These are phyloP conservation scores for Tremellales sp. DNA, from an alignment of 1,284 basidiomycete species.

Conservation along the genomic window DNA sequence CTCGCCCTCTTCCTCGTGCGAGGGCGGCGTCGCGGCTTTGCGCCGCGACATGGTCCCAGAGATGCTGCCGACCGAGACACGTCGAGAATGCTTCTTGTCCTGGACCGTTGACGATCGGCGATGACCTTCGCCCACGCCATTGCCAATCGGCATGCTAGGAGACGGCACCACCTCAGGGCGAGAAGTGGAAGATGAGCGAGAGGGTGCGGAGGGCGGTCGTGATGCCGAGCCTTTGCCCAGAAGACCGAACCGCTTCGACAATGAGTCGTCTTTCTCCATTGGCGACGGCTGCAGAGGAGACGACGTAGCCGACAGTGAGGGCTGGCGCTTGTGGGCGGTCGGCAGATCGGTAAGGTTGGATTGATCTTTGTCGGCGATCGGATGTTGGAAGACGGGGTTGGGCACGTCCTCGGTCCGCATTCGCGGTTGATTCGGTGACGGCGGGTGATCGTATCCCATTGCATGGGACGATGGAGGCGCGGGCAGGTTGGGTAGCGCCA, in stretches of 20 bases:
- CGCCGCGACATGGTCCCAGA: constrained; percentile 30
- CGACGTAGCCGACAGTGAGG: constrained; percentile 48
- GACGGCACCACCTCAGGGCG: constrained; percentile 12
- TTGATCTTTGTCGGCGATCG: constrained; percentile 39
- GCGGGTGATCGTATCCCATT: constrained; percentile 45
- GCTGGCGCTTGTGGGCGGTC: constrained; percentile 55
- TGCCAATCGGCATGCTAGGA: constrained; percentile 25
- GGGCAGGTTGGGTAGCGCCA: constrained; percentile 74
- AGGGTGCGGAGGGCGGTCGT: constrained; percentile 12
- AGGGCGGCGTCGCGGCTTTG: constrained; percentile 21
- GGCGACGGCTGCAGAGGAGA: constrained; percentile 23
- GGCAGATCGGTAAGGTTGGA: constrained; percentile 41
- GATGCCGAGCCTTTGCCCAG: constrained; percentile 18
- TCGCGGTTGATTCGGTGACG: constrained; percentile 57
- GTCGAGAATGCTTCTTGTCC: constrained; percentile 67
- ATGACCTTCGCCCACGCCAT: constrained; percentile 44
- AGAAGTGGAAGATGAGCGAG: constrained; percentile 10
- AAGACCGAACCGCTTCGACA: constrained; percentile 27
- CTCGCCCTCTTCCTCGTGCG: constrained; percentile 13
- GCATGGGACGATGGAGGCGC: constrained; percentile 64
- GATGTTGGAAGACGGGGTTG: constrained; percentile 46
- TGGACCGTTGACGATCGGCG: constrained; percentile 68
- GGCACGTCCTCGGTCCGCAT: constrained; percentile 33
- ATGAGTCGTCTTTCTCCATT: constrained; percentile 20
- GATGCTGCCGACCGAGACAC: constrained; percentile 53